Evolutionary conservation across 345 rosid genomes (phyloP).

Genomic region (Clarkia xantiana): DNA sequence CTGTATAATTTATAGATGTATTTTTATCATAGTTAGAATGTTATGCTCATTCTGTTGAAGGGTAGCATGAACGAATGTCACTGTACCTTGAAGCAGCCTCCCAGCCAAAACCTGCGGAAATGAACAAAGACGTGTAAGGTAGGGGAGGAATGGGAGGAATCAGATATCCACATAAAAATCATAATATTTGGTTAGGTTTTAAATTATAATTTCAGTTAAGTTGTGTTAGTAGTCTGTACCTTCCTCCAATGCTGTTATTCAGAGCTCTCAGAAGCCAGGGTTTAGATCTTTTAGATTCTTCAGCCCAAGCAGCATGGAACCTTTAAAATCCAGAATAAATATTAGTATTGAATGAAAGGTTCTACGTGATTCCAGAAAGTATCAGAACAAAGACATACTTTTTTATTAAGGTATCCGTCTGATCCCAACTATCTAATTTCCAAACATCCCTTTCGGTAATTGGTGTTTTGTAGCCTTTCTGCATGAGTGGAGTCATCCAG

Average conservation of each 20-base stretch:
- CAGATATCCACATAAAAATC: not conserved
- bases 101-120: constrained; percentile 75
- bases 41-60: not conserved
- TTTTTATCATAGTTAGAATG: not conserved
- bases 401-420: constrained; percentile 51
- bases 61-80: constrained; percentile 3
- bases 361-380: constrained; percentile 5
- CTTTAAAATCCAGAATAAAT: constrained; percentile 20
- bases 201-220: not conserved
- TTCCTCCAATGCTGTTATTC: constrained; percentile 69
- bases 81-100: constrained; percentile 75
- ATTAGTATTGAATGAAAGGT: not conserved
- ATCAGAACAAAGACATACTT: constrained; percentile 28
- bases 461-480: constrained; percentile 70
- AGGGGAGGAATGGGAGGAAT: not conserved
- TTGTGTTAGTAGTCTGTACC: constrained; percentile 21
- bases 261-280: constrained; percentile 90
- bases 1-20: too few relatives aligned
- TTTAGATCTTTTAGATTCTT: constrained; percentile 48
- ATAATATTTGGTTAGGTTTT: not conserved
- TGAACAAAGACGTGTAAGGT: not conserved
- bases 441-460: constrained; percentile 84
- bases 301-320: constrained; percentile 65
- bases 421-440: constrained; percentile 92
- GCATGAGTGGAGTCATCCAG: constrained; percentile 91